Percentiles rank a stretch among this genome's conserved stretches.
Evolutionary conservation across 345 rosid genomes (phyloP).

Genomic region (Anastatica hierochuntica): DNA sequence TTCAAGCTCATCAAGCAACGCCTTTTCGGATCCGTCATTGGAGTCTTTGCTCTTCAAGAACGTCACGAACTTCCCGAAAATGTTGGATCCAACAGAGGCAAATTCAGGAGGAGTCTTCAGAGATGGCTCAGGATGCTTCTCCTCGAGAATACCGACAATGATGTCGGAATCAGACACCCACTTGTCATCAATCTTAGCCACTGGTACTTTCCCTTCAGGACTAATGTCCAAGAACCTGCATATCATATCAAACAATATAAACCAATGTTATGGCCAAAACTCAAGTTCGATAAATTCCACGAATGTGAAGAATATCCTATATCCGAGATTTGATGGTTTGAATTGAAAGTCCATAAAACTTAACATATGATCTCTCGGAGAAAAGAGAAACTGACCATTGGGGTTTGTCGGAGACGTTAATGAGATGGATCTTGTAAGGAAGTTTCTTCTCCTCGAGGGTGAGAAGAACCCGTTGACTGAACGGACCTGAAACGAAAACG

Average conservation of each 20-base stretch:
- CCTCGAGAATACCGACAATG: constrained; percentile 65
- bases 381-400: constrained; percentile 45
- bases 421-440: constrained; percentile 43
- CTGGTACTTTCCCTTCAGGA: constrained; percentile 82
- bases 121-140: constrained; percentile 73
- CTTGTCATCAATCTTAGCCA: constrained; percentile 59
- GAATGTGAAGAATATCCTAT: no score
- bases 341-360: no score
- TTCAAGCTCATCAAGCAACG: constrained; percentile 63
- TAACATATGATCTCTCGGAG: background rate
- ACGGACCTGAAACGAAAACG: constrained; percentile 53
- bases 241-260: background rate
- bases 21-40: constrained; percentile 62
- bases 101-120: constrained; percentile 53
- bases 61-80: constrained; percentile 47
- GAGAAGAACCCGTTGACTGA: constrained; percentile 51
- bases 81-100: constrained; percentile 65
- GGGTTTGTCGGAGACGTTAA: constrained; percentile 60
- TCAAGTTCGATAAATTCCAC: no score
- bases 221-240: constrained; percentile 69
- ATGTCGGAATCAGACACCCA: constrained; percentile 89
- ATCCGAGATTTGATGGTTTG: no score
- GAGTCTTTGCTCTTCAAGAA: constrained; percentile 87
- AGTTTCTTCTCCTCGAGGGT: constrained; percentile 88
- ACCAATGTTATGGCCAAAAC: no score